Evolutionary conservation across 2,329 filamentous ascomycete genomes (phyloP).

Genomic region (Coniosporium tulheliwenetii): DNA sequence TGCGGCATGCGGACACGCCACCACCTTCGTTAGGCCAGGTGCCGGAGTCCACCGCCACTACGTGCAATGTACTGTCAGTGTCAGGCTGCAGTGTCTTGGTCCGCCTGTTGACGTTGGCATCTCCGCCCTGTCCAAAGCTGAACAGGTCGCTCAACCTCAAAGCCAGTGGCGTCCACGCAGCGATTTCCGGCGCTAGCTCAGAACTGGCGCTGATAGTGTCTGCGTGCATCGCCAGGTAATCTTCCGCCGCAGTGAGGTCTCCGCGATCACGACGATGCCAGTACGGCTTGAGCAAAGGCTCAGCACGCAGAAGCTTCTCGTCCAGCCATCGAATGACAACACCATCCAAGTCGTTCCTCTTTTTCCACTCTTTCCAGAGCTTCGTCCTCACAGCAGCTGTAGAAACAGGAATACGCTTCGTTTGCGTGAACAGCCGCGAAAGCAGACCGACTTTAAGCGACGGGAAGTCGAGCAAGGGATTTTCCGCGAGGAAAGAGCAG

Average conservation of each 20-base stretch:
- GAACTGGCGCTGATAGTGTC: conserved; percentile 36
- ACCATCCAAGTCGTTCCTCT: conserved; percentile 20
- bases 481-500: conserved; percentile 28
- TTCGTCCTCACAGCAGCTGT: conserved; percentile 21
- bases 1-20: conserved; percentile 24
- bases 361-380: conserved; percentile 25
- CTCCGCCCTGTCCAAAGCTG: conserved; percentile 37
- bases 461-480: conserved; percentile 28
- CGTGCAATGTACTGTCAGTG: conserved; percentile 21
- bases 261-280: conserved; percentile 22
- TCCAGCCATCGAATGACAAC: conserved; percentile 24
- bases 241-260: conserved; percentile 18
- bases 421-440: conserved; percentile 8
- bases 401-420: conserved; percentile 21
- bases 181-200: conserved; percentile 34
- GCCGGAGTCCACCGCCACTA: conserved; percentile 24
- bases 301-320: conserved; percentile 20
- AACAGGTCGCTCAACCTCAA: conserved; percentile 35
- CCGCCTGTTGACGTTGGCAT: conserved; percentile 34
- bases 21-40: conserved; percentile 28
- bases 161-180: conserved; percentile 35
- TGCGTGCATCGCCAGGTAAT: conserved; percentile 23
- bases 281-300: conserved; percentile 18
- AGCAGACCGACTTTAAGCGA: conserved; percentile 16
- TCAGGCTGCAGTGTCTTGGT: conserved; percentile 30